Percentiles rank a stretch among this genome's conserved stretches.
These are phyloP conservation scores for Lentinula edodes DNA, from an alignment of 768 basidiomycete genomes.

Conservation along the genomic window DNA sequence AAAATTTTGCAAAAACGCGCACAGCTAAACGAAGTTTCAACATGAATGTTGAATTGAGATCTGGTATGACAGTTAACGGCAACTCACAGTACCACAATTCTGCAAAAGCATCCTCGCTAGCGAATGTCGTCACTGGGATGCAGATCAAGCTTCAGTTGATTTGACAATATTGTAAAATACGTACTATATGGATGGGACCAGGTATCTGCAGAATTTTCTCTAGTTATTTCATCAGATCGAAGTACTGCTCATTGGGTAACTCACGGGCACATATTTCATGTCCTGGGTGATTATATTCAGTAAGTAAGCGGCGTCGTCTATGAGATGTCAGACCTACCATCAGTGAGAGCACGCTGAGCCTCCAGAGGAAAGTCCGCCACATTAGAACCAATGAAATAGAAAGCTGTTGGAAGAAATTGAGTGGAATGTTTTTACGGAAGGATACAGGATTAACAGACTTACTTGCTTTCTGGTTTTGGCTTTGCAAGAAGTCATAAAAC, in stretches of 20 bases:
- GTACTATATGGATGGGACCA: conserved; percentile 55
- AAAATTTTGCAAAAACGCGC: neutral
- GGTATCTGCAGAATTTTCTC: conserved; percentile 27
- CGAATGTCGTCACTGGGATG: conserved; percentile 46
- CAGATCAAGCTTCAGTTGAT: neutral
- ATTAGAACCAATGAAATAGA: conserved; percentile 61
- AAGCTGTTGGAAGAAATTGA: conserved; percentile 26
- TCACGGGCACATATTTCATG: conserved; percentile 59
- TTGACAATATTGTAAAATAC: conserved; percentile 9
- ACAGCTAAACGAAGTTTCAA: conserved; percentile 27
- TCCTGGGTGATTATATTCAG: conserved; percentile 9
- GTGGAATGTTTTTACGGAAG: neutral
- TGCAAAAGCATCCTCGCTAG: conserved; percentile 64
- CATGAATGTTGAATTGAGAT: neutral
- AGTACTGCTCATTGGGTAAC: conserved; percentile 17
- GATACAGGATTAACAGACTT: conserved; percentile 17
- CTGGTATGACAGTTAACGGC: neutral
- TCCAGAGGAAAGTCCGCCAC: conserved; percentile 51
- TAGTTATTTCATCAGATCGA: neutral
- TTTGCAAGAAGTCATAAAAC: conserved; percentile 49
- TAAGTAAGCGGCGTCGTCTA: neutral
- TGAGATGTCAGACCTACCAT: conserved; percentile 20
- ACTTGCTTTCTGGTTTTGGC: conserved; percentile 58
- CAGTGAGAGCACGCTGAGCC: conserved; percentile 44
- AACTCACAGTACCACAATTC: conserved; percentile 69